Conservation (phyloP, 306 rosid species). For the Cyamopsis tetragonoloba region DNA sequence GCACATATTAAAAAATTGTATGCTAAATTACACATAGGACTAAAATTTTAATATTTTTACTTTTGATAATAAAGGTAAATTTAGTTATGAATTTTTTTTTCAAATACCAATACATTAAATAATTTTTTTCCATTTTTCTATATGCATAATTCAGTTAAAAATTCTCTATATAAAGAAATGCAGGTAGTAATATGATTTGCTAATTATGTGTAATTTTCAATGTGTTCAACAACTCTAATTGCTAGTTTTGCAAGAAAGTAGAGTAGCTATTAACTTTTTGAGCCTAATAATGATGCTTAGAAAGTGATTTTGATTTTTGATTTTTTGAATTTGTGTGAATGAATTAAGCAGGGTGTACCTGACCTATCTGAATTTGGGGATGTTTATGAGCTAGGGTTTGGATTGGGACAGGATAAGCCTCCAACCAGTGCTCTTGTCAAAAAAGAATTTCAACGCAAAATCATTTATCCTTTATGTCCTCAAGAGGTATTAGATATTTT, state of each 20-base stretch:
- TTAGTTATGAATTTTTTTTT: no score
- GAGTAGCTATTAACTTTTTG: background rate
- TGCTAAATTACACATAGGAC: no score
- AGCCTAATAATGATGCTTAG: background rate
- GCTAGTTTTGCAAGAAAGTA: background rate
- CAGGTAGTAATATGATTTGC: no score
- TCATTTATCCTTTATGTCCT: constrained; percentile 57
- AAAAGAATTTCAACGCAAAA: constrained; percentile 68
- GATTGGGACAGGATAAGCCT: constrained; percentile 62
- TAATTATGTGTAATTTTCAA: no score
- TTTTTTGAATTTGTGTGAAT: no score
- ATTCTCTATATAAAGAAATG: no score
- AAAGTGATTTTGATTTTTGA: constrained; percentile 2
- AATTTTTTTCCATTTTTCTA: no score
- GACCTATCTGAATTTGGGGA: constrained; percentile 78
- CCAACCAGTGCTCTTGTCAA: constrained; percentile 74
- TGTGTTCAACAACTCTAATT: constrained; percentile 13
- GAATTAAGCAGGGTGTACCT: constrained; percentile 66
- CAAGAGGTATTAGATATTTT: constrained; percentile 83
- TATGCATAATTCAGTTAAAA: no score
- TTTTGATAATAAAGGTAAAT: no score
- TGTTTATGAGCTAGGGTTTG: constrained; percentile 60
- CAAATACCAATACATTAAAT: no score
- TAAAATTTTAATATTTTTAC: no score
- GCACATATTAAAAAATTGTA: no score